A percentile compares a stretch with the other conserved stretches of the same genome.
Evolutionary conservation across 2,329 filamentous ascomycete genomes (phyloP).

Genomic region (Parafenestella ontariensis): DNA sequence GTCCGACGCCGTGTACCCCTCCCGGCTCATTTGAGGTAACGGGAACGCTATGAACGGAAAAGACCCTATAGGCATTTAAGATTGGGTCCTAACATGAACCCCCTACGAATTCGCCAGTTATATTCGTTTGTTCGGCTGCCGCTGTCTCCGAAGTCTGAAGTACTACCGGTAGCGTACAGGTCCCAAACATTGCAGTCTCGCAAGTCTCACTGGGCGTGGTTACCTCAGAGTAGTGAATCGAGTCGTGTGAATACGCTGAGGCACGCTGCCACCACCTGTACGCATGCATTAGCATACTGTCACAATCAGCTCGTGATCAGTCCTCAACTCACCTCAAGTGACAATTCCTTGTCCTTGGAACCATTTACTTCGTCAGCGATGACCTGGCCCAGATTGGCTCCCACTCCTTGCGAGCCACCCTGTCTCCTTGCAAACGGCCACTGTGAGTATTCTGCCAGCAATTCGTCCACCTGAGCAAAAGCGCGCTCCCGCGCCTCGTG

Average conservation of each 20-base stretch:
- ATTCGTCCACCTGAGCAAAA: slow-evolving; percentile 95
- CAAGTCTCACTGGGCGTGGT: neutral
- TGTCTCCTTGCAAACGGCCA: slow-evolving; percentile 90
- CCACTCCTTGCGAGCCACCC: slow-evolving; percentile 80
- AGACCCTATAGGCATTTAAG: slow-evolving; percentile 17
- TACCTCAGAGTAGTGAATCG: slow-evolving; percentile 83
- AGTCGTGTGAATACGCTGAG: slow-evolving; percentile 97
- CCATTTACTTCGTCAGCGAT: slow-evolving; percentile 86
- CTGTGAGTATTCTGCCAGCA: slow-evolving; percentile 95
- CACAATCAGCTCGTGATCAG: neutral
- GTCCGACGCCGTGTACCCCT: slow-evolving; percentile 33
- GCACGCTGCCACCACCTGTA: slow-evolving; percentile 84
- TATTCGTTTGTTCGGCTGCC: slow-evolving; percentile 13
- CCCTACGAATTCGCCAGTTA: slow-evolving; percentile 11
- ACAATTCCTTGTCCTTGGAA: slow-evolving; percentile 90
- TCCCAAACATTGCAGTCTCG: neutral
- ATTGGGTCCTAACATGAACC: slow-evolving; percentile 4
- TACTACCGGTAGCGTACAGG: too few species aligned
- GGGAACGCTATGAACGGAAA: slow-evolving; percentile 38
- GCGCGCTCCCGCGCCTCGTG: slow-evolving; percentile 94
- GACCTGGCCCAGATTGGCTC: slow-evolving; percentile 87
- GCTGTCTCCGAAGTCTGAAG: slow-evolving; percentile 8
- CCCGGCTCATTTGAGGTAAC: slow-evolving; percentile 31
- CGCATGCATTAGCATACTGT: slow-evolving; percentile 26
- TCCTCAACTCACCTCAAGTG: slow-evolving; percentile 77